Percentiles rank a stretch among this genome's conserved stretches.
These are phyloP conservation scores for Coemansia sp. DNA, from an alignment of 192 early-diverging fungal genomes.

Conservation along the genomic window DNA sequence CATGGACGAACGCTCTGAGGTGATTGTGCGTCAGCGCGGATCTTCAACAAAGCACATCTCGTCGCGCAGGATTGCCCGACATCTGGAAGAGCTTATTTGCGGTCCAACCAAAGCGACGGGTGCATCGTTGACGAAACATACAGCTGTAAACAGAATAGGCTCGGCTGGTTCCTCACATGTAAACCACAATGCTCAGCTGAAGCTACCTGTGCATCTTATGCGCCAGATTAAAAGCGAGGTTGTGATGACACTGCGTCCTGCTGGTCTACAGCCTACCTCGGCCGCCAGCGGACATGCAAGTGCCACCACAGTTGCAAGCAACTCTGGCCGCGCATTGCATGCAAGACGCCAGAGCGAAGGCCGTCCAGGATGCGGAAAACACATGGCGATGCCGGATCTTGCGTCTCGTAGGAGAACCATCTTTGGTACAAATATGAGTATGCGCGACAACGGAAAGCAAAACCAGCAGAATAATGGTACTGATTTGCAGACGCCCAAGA, in stretches of 20 bases:
- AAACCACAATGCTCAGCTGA: constrained; percentile 16
- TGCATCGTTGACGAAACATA: not conserved
- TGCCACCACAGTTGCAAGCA: not conserved
- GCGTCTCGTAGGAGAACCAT: not conserved
- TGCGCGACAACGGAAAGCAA: not conserved
- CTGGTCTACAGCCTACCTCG: not conserved
- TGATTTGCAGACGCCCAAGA: constrained; percentile 11
- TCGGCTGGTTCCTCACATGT: not conserved
- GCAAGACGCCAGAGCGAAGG: not conserved
- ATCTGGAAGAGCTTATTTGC: constrained; percentile 48
- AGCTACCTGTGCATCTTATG: constrained; percentile 39
- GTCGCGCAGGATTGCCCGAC: constrained; percentile 44
- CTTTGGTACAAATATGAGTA: not conserved
- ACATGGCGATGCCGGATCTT: not conserved
- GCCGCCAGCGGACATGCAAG: not conserved
- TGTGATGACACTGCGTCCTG: constrained; percentile 28
- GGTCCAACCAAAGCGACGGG: constrained; percentile 1
- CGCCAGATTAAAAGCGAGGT: constrained; percentile 52
- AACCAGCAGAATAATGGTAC: not conserved
- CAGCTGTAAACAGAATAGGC: not conserved
- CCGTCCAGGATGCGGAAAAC: not conserved
- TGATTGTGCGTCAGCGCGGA: constrained; percentile 44
- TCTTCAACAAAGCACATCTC: constrained; percentile 12
- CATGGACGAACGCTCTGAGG: constrained; percentile 35
- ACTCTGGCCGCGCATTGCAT: not conserved